Base-by-base conservation (phyloP, 129 eudicot genomes). In the Escallonia herrerae region DNA sequence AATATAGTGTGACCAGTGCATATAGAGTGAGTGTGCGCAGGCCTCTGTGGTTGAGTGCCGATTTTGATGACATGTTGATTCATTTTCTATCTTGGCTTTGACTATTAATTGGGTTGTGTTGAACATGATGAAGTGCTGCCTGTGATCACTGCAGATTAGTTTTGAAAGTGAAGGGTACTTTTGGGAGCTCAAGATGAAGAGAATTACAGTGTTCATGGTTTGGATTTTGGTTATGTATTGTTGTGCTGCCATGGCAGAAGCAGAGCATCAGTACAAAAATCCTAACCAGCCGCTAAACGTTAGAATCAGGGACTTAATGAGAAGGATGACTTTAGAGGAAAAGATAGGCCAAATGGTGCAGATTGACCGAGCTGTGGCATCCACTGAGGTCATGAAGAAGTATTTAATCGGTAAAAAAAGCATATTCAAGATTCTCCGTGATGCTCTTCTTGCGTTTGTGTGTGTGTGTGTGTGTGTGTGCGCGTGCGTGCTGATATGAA, bases 291-390 rank as follows among this genome's bases (percentile, higher is more conserved):
- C 91, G 0, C 3, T 82, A 14, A 78, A 77, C 45, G 71, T 49
- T 45, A 81, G 91, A 76, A 77, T 90, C 6, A 72, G 63, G 48
- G 91, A 90, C 72, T 68, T 90, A n/a, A 72, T 90, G 79, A 80
- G 15, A 5, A 72, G 95, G 64, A 90, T 86, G 97, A 83, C 87
- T 15, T 59, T 90, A 56, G 91, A 74, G 63, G 95, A 86, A 64
- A 90, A 90, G 66, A 81, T 90, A 41, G 97, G 97, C 3, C 95
- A 90, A 58, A 86, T 90, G 97, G 75, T 72, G 22, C 91, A 90
- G 63, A 90, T 90, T 58, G 95, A 90, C 2, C 71, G 95, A 46
- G 40, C 71, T 3, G 86, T 77, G 37, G 95, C 97, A 51, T 79
- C 97, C 0, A 38, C 70, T 45, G 81, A 83, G 8, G 89, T 90